Base-by-base conservation (phyloP, 768 basidiomycete genomes). In the Hypholoma sublateritium region DNA sequence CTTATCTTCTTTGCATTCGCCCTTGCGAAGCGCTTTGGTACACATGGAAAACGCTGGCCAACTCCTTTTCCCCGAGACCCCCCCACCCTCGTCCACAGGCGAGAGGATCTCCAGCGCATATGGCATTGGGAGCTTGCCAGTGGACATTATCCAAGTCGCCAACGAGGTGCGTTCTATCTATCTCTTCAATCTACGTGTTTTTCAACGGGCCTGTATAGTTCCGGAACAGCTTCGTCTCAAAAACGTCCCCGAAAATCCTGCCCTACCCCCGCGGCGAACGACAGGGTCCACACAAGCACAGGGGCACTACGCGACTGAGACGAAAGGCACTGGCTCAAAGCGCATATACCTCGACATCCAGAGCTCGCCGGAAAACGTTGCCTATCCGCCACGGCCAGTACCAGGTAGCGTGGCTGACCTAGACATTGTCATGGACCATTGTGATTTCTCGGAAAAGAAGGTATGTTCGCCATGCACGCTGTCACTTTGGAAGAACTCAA, bases 101-200 rank as follows among this genome's bases (percentile, higher is more conserved):
- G 87, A 47, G 85, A 89, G 56, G 94, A 98, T 66, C 69, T 97
- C 41, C 91, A 89, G 65, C 80, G 88, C 55, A 91, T 99, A 71
- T 98, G 95, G 95, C 79, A 87, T 58, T 98, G 95, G 95, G 96
- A 99, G 73, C 82, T 98, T 55, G 77, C 85, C 32, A 91, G 92
- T 60, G 97, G 97, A 1, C 95, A 97, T 73, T 94, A 94, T 77
- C 96, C 96, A 8, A 95, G 91, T 72, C 80, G 83, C 53, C 80
- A 83, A 55, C 79, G 80, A 64, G 82, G 95, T 93, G 72, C 67
- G 91, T 80, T 53, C 32, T 55, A 45, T 48, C 34, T 25, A 9
- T 28, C 8, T 22, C 7, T 16, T 24, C 37, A 48, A 25, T 42
- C 35, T 19, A 42, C 36, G 25, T 25, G 32, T 46, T 32, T 39